Conservation (phyloP, 2,329 filamentous ascomycete species). For the Massarina eburnea region DNA sequence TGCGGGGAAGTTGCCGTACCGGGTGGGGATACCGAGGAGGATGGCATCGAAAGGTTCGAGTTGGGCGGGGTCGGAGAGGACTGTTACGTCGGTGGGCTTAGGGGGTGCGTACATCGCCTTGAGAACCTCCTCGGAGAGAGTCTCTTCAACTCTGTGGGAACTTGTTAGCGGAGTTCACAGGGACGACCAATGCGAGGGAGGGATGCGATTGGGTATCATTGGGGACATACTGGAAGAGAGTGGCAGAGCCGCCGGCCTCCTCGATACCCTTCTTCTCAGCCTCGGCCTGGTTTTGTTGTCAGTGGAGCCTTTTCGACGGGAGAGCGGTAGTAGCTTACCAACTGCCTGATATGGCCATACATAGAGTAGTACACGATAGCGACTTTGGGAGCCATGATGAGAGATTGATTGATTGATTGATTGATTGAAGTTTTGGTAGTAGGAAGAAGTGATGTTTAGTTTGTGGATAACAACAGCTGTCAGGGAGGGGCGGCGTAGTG, state of each 20-base stretch:
- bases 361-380: conserved; percentile 73
- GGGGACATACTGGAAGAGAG: conserved; percentile 73
- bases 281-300: conserved; percentile 64
- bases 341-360: conserved; percentile 38
- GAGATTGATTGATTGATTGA: conserved; percentile 4
- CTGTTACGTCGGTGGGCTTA: conserved; percentile 66
- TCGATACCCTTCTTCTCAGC: conserved; percentile 90
- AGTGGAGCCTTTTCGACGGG: background rate
- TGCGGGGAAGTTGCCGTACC: conserved; percentile 94
- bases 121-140: conserved; percentile 80
- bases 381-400: conserved; percentile 80
- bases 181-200: background rate
- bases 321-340: conserved; percentile 23
- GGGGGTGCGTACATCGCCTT: conserved; percentile 86
- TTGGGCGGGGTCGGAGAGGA: conserved; percentile 60
- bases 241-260: conserved; percentile 77
- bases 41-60: conserved; percentile 83
- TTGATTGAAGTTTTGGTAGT: no score
- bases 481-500: background rate
- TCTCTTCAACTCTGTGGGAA: conserved; percentile 70
- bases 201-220: background rate
- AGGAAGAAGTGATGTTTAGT: conserved; percentile 4
- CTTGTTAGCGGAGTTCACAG: conserved; percentile 6
- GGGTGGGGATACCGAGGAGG: conserved; percentile 91
- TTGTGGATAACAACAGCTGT: conserved; percentile 3